Conservation (phyloP, 208 protist genomes). For the Trypanosoma melophagium region DNA sequence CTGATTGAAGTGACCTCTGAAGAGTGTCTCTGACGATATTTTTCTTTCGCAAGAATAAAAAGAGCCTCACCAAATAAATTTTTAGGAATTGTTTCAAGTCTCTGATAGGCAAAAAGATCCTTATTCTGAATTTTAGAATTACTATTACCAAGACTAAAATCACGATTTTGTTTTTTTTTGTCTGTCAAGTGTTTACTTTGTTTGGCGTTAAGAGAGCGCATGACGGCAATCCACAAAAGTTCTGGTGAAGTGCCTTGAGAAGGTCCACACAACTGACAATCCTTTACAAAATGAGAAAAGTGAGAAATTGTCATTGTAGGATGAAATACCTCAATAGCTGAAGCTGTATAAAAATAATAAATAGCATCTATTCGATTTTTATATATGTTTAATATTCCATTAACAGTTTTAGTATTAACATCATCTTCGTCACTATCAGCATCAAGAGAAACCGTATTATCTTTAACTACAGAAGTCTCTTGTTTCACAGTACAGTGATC, state of each 20-base stretch:
- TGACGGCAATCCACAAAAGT: conserved; percentile 64
- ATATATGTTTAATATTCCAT: conserved; percentile 30
- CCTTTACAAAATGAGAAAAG: conserved; percentile 53
- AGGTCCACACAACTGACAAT: conserved; percentile 35
- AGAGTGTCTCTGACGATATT: conserved; percentile 6
- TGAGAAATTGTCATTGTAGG: conserved; percentile 47
- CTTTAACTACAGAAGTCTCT: neutral
- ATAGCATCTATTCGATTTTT: conserved; percentile 34
- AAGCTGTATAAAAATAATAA: conserved; percentile 58
- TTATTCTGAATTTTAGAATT: conserved; percentile 2
- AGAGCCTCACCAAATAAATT: conserved; percentile 33
- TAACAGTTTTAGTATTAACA: conserved; percentile 9
- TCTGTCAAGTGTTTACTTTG: conserved; percentile 9
- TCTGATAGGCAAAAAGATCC: conserved; percentile 38
- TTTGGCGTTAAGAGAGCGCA: conserved; percentile 34
- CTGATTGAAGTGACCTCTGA: conserved; percentile 13
- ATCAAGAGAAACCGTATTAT: neutral
- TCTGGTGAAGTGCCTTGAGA: conserved; percentile 39
- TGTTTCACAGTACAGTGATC: neutral
- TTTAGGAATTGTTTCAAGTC: conserved; percentile 31
- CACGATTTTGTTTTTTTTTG: conserved; percentile 7
- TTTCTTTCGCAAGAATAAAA: conserved; percentile 28
- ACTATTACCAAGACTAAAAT: conserved; percentile 16
- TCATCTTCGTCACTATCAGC: conserved; percentile 22
- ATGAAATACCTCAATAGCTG: conserved; percentile 33